Conservation (phyloP, 306 rosid genomes). For the Prunus mume region DNA sequence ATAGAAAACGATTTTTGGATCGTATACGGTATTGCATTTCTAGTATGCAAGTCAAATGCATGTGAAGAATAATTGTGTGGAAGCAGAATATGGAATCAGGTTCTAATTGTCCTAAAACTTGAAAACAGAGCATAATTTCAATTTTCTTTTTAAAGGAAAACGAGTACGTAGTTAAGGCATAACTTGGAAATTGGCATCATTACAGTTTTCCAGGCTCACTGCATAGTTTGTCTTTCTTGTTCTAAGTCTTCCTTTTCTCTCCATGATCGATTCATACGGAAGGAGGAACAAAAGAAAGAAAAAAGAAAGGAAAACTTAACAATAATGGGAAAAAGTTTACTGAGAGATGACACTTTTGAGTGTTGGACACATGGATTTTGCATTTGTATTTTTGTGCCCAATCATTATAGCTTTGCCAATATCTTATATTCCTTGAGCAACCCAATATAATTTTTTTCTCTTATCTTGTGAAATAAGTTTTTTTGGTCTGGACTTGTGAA, state of each 20-base stretch:
- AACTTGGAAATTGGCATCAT: no score
- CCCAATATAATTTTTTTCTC: neutral
- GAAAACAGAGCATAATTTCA: neutral
- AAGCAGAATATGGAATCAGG: neutral
- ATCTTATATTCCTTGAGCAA: neutral
- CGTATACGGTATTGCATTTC: neutral
- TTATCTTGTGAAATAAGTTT: neutral
- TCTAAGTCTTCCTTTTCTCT: no score
- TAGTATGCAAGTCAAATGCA: neutral
- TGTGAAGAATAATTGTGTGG: neutral
- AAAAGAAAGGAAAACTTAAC: no score
- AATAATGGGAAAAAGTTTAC: no score
- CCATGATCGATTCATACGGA: no score
- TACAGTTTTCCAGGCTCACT: no score
- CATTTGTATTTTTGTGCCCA: slow-evolving; percentile 3
- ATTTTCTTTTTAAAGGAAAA: neutral
- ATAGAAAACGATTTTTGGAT: neutral
- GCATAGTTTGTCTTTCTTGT: no score
- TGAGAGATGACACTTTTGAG: no score
- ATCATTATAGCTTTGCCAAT: neutral
- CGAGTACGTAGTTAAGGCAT: no score
- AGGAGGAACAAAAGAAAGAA: no score
- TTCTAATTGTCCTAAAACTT: neutral
- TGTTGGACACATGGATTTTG: neutral
- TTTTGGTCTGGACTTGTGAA: neutral